Evolutionary conservation across 2,329 filamentous ascomycete species (phyloP).

Genomic region (Lecanicillium sp.): DNA sequence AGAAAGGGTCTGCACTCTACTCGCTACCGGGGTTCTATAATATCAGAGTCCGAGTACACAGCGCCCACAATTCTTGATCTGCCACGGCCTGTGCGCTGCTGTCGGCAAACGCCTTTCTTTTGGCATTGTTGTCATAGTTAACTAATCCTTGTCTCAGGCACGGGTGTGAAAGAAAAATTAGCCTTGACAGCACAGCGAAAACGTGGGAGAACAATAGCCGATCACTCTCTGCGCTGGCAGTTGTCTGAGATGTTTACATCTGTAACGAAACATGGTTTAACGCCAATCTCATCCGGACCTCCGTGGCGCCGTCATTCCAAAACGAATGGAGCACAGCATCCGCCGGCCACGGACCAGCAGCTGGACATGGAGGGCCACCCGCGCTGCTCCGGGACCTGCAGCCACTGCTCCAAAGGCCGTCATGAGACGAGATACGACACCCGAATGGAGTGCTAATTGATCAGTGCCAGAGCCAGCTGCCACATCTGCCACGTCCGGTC

Average conservation of each 20-base stretch:
- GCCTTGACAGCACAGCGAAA: neutral
- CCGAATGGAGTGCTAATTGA: neutral
- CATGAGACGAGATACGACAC: slow-evolving; percentile 7
- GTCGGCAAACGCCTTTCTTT: neutral
- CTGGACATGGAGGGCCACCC: too few relatives aligned
- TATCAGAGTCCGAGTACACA: neutral
- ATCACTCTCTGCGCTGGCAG: neutral
- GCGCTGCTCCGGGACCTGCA: neutral
- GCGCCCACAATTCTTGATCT: neutral
- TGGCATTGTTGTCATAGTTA: neutral
- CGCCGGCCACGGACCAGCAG: neutral
- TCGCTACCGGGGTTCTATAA: too few relatives aligned
- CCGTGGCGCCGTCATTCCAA: too few relatives aligned
- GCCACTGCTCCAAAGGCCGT: neutral
- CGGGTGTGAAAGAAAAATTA: neutral
- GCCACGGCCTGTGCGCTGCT: neutral
- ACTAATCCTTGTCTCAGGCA: neutral
- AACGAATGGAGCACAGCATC: neutral
- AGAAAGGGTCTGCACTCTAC: too few relatives aligned
- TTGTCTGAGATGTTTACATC: too few relatives aligned
- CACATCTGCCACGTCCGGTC: slow-evolving; percentile 1
- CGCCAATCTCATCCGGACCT: too few relatives aligned
- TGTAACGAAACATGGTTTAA: too few relatives aligned
- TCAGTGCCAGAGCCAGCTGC: neutral
- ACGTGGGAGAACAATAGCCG: slow-evolving; percentile 4